phyloP scores from a whole-genome alignment of 2,329 filamentous ascomycete genomes.

The Boeremia exigua region DNA sequence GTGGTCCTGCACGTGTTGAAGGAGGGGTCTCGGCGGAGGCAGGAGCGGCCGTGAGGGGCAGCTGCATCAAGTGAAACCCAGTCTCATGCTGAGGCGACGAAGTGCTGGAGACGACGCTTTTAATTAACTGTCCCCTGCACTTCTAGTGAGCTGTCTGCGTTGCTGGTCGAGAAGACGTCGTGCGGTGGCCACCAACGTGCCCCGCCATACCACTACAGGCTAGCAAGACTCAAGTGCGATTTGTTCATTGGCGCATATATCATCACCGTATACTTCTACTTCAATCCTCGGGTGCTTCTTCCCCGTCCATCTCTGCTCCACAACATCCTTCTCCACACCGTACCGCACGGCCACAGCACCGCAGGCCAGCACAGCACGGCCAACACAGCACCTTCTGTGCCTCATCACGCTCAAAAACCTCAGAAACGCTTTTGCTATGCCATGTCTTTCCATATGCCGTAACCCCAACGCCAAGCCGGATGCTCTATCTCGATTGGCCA shows the following conservation, averaged over 20 bases:
- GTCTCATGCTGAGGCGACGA: constrained; percentile 13
- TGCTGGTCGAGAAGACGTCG: constrained; percentile 22
- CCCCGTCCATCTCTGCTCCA: constrained; percentile 17
- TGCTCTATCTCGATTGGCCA: constrained; percentile 37
- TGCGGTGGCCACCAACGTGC: constrained; percentile 24
- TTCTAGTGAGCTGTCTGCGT: constrained; percentile 11
- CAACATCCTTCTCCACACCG: constrained; percentile 9
- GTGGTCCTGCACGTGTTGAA: constrained; percentile 8
- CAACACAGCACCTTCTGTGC: no score
- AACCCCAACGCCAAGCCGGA: constrained; percentile 46
- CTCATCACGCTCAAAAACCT: constrained; percentile 13
- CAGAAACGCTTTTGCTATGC: constrained; percentile 37
- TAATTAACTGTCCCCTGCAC: constrained; percentile 10
- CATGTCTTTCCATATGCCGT: constrained; percentile 26
- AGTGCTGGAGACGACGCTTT: background rate
- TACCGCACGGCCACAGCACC: no score
- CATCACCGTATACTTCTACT: constrained; percentile 24
- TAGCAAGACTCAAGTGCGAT: constrained; percentile 8
- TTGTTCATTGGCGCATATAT: constrained; percentile 17
- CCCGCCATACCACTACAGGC: constrained; percentile 25
- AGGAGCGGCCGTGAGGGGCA: constrained; percentile 28
- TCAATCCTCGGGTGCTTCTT: constrained; percentile 12
- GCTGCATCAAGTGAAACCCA: constrained; percentile 19
- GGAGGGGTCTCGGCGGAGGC: constrained; percentile 10
- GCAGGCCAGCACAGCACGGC: no score